These are phyloP conservation scores for Xylariaceae sp. DNA, from an alignment of 2,329 filamentous ascomycete genomes.

Conservation along the genomic window DNA sequence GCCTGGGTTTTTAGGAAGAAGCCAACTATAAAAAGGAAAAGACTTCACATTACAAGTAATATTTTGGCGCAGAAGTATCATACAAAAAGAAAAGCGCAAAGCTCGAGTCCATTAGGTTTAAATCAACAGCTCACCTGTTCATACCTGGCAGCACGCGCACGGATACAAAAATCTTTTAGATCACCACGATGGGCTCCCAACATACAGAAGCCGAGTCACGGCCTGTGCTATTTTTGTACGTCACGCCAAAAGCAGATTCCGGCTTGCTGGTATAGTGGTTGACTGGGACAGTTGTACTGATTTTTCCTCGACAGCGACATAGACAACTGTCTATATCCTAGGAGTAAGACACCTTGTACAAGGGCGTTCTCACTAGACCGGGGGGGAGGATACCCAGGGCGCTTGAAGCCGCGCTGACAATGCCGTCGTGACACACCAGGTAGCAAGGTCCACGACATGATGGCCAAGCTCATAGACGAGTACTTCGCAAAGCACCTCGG, in stretches of 20 bases:
- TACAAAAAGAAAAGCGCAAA: too few species aligned
- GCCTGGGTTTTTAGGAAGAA: too few species aligned
- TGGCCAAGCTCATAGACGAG: slow-evolving; percentile 73
- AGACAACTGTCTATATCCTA: slow-evolving; percentile 94
- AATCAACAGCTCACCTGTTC: too few species aligned
- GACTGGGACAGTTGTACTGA: too few species aligned
- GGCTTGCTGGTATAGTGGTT: too few species aligned
- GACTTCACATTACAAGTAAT: too few species aligned
- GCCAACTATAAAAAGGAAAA: too few species aligned
- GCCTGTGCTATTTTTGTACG: slow-evolving; percentile 43
- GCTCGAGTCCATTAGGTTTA: too few species aligned
- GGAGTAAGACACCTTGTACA: slow-evolving; percentile 54
- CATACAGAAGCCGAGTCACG: slow-evolving; percentile 18
- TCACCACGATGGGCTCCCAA: slow-evolving; percentile 26
- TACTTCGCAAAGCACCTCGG: slow-evolving; percentile 65
- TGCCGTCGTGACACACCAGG: slow-evolving; percentile 42
- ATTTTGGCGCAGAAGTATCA: too few species aligned
- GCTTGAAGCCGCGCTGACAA: slow-evolving; percentile 14
- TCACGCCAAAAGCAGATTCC: not conserved
- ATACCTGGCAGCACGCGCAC: too few species aligned
- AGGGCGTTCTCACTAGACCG: not conserved
- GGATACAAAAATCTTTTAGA: not conserved
- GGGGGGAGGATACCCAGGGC: not conserved
- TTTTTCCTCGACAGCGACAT: slow-evolving; percentile 73
- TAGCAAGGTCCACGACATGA: slow-evolving; percentile 78